Base-by-base conservation (phyloP, 371 early-diverging fungal species). In the Lichtheimia ornata region DNA sequence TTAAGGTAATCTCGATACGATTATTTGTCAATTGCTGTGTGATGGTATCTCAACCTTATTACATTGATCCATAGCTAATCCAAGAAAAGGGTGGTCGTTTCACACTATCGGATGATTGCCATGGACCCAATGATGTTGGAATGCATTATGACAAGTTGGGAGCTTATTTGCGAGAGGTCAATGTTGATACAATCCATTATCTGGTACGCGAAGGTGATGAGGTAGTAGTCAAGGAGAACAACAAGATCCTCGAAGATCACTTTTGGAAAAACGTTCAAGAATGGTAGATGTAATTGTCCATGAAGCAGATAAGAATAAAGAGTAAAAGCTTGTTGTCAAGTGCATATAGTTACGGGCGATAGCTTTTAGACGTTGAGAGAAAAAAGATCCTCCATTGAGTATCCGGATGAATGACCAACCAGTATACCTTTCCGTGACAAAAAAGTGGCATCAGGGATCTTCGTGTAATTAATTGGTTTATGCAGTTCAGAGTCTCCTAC, bases 101-200 rank as follows among this genome's bases (percentile, higher is more conserved):
- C 52, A 95, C 95, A 1, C 67, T 97, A 14, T 90, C 93, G 4
- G 98, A 97, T 68, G 97, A 97, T 71, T 87, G 89, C 51, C 98
- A 97, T 67, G 95, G 95, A 4, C 94, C 94, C 4, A 61, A 83
- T 15, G 94, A 93, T 58, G 92, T 97, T 27, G 95, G 92, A 17
- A 73, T 94, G 81, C 70, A 88, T 71, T 97, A 97, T 67, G 76
- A 82, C 53, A 74, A 71, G 54, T 65, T 91, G 17, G 67, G 63
- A 18, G 66, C 63, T 20, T 90, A 89, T 71, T 65, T 92, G 20
- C 42, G 55, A 30, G 76, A 81, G 45, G 70, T 67, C 27, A 76
- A 74, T 7, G 77, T 92, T 6, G 24, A 72, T 13, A 67, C 67
- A 0, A 59, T 91, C 25, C 73, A 80, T 59, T 84, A 82, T 56